Evolutionary conservation across 139 green algal species (phyloP), one percentile per base, ranked within the genome.

Genomic region (Coelastrella sp.): DNA sequence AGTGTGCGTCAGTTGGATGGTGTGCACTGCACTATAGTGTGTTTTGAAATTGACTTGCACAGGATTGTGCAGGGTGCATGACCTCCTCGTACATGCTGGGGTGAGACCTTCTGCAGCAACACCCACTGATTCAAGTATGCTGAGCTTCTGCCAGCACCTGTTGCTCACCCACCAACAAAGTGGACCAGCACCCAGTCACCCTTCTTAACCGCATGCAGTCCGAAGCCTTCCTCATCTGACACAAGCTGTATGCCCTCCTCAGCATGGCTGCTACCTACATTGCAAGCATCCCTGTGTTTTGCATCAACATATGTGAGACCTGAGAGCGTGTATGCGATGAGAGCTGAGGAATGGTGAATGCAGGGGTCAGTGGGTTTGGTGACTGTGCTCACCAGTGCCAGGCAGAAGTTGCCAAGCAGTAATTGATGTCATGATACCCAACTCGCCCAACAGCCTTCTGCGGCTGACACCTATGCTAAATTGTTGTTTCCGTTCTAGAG

Each of bases 141-240:
- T 57, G 11, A 53, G 8, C 8, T 11, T 21, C 45, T 11, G 45
- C 45, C 11, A 53, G 45, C 11, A 53, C 45, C 45, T 57, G 45
- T 57, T 13, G 15, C 15, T 23, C 35, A 41, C 3, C 2, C 25
- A 51, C 75, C 50, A 51, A 50, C 69, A 32, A 74, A 84, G 38
- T 84, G 76, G 17, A 84, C 59, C 8, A 84, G 76, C n/a, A 72
- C 51, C 76, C 73, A 15, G 76, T 84, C 76, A 23, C 76, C 76
- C 34, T 74, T 32, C 1, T 15, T 35, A 13, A 50, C 76, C 2
- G 53, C 35, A 38, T 84, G 76, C 57, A 57, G 57, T 19, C 76
- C 76, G 48, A 74, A 74, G 25, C 76, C 76, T 13, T 37, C 40
- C 38, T 72, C 21, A 25, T 84, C 76, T 50, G 43, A 25, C 15